Conservation (phyloP, 129 eudicot genomes). For the Silybum marianum region DNA sequence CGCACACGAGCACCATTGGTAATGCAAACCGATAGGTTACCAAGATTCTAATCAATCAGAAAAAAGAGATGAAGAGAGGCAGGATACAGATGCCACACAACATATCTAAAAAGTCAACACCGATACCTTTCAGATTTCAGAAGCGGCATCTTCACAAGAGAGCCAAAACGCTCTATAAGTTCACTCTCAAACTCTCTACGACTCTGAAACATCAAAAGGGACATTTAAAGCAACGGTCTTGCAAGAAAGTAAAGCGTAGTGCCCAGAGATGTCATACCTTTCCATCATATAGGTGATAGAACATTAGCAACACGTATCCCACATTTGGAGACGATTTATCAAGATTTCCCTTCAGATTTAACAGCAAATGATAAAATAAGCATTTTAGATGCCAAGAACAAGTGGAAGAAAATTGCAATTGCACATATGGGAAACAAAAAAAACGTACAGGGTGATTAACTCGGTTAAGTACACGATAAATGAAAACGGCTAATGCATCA, state of each 20-base stretch:
- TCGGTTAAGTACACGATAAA: constrained; percentile 81
- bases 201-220: constrained; percentile 45
- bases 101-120: neutral
- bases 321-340: constrained; percentile 86
- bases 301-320: constrained; percentile 90
- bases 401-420: constrained; percentile 14
- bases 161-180: constrained; percentile 91
- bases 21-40: no score
- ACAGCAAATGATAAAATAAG: constrained; percentile 19
- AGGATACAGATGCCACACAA: neutral
- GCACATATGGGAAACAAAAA: neutral
- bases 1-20: no score
- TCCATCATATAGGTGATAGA: constrained; percentile 94
- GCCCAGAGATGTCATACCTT: constrained; percentile 48
- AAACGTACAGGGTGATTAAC: constrained; percentile 85
- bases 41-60: no score
- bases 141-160: constrained; percentile 94
- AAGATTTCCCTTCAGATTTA: constrained; percentile 73
- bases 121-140: constrained; percentile 72
- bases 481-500: constrained; percentile 89
- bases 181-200: constrained; percentile 82
- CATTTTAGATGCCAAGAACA: constrained; percentile 8
- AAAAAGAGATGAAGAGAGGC: neutral
- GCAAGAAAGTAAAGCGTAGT: neutral
- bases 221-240: neutral